phyloP scores from a whole-genome alignment of 805 yeast species.

The Starmerella roubikii region DNA sequence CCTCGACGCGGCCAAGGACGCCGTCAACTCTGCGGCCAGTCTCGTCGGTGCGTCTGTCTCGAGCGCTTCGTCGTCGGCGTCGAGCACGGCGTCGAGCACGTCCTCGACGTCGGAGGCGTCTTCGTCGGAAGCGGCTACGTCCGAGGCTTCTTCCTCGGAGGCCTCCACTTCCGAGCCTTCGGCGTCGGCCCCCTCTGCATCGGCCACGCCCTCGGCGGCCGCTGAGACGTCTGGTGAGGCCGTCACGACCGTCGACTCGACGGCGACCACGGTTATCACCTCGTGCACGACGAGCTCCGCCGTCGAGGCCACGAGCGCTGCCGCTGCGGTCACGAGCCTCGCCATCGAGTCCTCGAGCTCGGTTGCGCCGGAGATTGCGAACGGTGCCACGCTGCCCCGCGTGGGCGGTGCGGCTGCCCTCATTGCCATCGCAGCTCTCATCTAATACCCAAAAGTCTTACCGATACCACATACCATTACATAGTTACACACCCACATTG shows the following conservation, averaged over 20 bases:
- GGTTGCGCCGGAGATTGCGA: conserved; percentile 4
- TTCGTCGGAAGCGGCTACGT: conserved; percentile 4
- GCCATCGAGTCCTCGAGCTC: not conserved
- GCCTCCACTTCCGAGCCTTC: conserved; percentile 4
- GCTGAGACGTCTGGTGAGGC: conserved; percentile 2
- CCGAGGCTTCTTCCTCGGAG: conserved; percentile 5
- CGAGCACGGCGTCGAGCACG: conserved; percentile 6
- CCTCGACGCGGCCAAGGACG: conserved; percentile 43
- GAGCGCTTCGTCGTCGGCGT: conserved; percentile 1
- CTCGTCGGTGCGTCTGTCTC: conserved; percentile 10
- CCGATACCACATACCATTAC: too few species aligned
- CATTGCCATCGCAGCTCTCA: conserved; percentile 15
- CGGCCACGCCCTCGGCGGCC: conserved; percentile 6
- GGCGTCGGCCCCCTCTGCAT: conserved; percentile 7
- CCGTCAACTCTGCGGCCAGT: conserved; percentile 33
- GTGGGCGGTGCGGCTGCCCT: conserved; percentile 11
- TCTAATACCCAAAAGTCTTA: conserved; percentile 4
- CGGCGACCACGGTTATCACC: conserved; percentile 3
- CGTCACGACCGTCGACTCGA: conserved; percentile 1
- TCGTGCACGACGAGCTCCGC: conserved; percentile 3
- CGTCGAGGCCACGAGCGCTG: conserved; percentile 1
- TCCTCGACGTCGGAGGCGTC: conserved; percentile 4
- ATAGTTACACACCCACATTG: too few species aligned
- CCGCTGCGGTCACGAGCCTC: conserved; percentile 1
- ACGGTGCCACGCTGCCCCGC: conserved; percentile 9